phyloP scores from a whole-genome alignment of 2,329 filamentous ascomycete species.

The Emmonsia crescens region DNA sequence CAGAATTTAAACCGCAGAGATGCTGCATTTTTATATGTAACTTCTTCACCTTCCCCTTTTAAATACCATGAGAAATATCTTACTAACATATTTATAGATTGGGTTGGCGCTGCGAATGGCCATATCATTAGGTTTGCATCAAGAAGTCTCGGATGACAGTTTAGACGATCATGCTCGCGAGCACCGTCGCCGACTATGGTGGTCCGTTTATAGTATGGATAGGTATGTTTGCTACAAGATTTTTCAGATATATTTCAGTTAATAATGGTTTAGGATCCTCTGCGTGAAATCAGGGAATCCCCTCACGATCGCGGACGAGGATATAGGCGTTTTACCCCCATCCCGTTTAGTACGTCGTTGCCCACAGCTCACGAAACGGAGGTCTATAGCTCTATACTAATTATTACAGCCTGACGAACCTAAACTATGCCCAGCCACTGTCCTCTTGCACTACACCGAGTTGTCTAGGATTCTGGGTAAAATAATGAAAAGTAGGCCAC shows the following conservation, averaged over 20 bases:
- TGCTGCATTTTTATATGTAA: constrained; percentile 43
- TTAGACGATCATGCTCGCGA: constrained; percentile 37
- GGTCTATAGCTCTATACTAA: constrained; percentile 7
- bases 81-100: constrained; percentile 23
- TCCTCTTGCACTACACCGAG: constrained; percentile 43
- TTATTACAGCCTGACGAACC: constrained; percentile 23
- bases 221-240: constrained; percentile 18
- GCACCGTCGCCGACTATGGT: constrained; percentile 44
- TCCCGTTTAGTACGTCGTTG: constrained; percentile 19
- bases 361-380: constrained; percentile 7
- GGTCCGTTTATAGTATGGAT: constrained; percentile 48
- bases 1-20: constrained; percentile 47
- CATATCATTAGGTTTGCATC: constrained; percentile 46
- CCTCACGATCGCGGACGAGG: constrained; percentile 45
- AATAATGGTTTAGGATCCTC: constrained; percentile 28
- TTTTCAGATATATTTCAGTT: neutral
- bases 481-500: constrained; percentile 30
- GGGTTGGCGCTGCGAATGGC: constrained; percentile 48
- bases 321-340: constrained; percentile 37
- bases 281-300: constrained; percentile 46
- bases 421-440: constrained; percentile 36
- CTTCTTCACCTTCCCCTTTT: neutral
- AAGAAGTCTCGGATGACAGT: constrained; percentile 35
- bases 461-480: constrained; percentile 43
- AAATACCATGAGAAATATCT: neutral